Evolutionary conservation across 2,329 filamentous ascomycete genomes (phyloP).

Genomic region (Paecilomyces formosus): DNA sequence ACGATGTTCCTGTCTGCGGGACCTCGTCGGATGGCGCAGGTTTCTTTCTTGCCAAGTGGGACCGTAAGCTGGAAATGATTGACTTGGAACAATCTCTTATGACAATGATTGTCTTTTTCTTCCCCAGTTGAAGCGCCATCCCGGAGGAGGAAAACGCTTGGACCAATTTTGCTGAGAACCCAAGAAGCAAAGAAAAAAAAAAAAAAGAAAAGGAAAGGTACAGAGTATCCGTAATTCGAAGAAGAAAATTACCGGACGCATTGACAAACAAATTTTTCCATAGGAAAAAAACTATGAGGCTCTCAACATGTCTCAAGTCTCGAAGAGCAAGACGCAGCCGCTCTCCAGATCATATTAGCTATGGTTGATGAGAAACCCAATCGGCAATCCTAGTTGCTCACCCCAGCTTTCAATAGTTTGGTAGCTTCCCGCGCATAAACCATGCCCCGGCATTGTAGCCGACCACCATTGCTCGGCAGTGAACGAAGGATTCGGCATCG

Average conservation of each 20-base stretch:
- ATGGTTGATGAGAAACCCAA: not conserved
- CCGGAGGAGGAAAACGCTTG: not conserved
- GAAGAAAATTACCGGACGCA: not conserved
- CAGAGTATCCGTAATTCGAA: not conserved
- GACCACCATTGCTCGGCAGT: not conserved
- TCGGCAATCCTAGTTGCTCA: not conserved
- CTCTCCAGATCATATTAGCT: no score
- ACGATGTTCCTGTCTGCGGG: not conserved
- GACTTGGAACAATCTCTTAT: not conserved
- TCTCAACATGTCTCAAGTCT: not conserved
- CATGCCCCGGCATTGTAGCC: not conserved
- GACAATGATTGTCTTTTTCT: not conserved
- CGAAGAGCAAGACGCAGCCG: not conserved
- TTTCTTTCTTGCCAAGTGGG: not conserved
- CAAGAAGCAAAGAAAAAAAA: no score
- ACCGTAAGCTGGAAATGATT: not conserved
- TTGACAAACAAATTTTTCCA: not conserved
- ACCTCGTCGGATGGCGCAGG: not conserved
- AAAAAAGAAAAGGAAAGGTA: not conserved
- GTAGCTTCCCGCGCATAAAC: not conserved
- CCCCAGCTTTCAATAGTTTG: constrained; percentile 1
- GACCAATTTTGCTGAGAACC: not conserved
- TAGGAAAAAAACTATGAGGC: not conserved
- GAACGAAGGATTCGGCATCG: not conserved
- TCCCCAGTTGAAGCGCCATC: not conserved